Conservation (phyloP, 108 stramenopile species). For the Conticribra weissflogii region DNA sequence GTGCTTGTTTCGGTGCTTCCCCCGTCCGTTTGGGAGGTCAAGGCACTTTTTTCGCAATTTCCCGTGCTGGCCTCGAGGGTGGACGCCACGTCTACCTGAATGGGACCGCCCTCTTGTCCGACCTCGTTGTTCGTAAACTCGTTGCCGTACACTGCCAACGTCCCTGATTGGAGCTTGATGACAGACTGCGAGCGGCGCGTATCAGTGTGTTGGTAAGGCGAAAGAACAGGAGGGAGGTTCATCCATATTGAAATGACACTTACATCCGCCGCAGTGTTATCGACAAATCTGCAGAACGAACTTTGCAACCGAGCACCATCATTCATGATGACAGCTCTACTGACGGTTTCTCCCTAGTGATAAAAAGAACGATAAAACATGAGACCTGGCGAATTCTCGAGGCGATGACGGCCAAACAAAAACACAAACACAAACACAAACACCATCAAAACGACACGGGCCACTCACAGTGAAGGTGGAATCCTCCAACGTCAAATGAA, state of each 20-base stretch:
- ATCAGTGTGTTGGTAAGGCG: not conserved
- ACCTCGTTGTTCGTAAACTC: slow-evolving; percentile 29
- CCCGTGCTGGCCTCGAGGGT: slow-evolving; percentile 14
- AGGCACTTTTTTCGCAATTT: slow-evolving; percentile 24
- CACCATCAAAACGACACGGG: not conserved
- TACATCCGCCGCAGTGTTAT: slow-evolving; percentile 32
- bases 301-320: slow-evolving; percentile 33
- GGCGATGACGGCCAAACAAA: not conserved
- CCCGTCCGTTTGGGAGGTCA: too few species aligned
- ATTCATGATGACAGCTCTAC: slow-evolving; percentile 35
- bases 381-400: too few species aligned
- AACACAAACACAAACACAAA: not conserved
- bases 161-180: slow-evolving; percentile 24
- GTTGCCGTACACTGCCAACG: slow-evolving; percentile 27
- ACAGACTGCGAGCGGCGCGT: slow-evolving; percentile 7
- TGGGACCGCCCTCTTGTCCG: slow-evolving; percentile 9
- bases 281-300: slow-evolving; percentile 9
- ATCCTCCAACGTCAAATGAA: slow-evolving; percentile 23
- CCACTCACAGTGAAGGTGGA: slow-evolving; percentile 23
- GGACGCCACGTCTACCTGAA: slow-evolving; percentile 28
- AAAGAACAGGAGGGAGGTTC: too few species aligned
- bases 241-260: not conserved
- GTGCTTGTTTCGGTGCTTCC: not conserved
- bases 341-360: slow-evolving; percentile 6
- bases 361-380: not conserved